These are phyloP conservation scores for Rossbeevera mucosa DNA, from an alignment of 768 basidiomycete genomes.

Conservation along the genomic window DNA sequence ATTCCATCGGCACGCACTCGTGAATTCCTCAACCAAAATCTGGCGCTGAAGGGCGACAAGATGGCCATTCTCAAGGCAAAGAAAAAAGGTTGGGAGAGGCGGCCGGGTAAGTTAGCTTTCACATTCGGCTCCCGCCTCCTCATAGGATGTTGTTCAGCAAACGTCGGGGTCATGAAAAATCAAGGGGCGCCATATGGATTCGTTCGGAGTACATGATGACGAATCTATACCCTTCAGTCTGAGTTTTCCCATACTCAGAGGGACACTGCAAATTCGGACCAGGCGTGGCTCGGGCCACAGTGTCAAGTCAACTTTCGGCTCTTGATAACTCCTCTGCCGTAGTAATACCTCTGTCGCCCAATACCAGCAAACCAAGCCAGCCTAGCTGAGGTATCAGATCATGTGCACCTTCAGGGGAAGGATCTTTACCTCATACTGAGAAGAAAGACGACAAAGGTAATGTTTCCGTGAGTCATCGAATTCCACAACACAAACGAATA, in stretches of 20 bases:
- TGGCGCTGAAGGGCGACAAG: constrained; percentile 42
- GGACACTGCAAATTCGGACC: not conserved
- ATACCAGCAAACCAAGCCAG: constrained; percentile 54
- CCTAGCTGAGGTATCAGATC: constrained; percentile 28
- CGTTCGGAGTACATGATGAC: constrained; percentile 13
- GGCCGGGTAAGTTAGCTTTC: constrained; percentile 44
- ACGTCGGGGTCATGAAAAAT: constrained; percentile 52
- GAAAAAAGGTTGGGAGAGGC: constrained; percentile 52
- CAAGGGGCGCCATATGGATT: constrained; percentile 54
- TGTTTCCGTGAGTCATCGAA: constrained; percentile 71
- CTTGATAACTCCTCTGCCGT: constrained; percentile 20
- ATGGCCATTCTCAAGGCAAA: constrained; percentile 29
- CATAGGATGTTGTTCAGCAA: constrained; percentile 33
- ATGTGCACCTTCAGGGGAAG: not conserved
- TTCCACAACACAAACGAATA: constrained; percentile 58
- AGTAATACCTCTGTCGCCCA: constrained; percentile 43
- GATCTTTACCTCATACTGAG: constrained; percentile 48
- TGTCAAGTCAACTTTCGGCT: constrained; percentile 14
- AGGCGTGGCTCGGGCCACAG: not conserved
- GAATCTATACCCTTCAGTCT: not conserved
- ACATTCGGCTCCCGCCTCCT: not conserved
- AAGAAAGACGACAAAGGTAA: constrained; percentile 56
- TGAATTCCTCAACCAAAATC: constrained; percentile 49
- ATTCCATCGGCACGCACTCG: constrained; percentile 45
- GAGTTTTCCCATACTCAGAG: not conserved